Evolutionary conservation across 306 rosid species (phyloP), one percentile per base, ranked within the genome.

Genomic region (Begonia loranthoides): DNA sequence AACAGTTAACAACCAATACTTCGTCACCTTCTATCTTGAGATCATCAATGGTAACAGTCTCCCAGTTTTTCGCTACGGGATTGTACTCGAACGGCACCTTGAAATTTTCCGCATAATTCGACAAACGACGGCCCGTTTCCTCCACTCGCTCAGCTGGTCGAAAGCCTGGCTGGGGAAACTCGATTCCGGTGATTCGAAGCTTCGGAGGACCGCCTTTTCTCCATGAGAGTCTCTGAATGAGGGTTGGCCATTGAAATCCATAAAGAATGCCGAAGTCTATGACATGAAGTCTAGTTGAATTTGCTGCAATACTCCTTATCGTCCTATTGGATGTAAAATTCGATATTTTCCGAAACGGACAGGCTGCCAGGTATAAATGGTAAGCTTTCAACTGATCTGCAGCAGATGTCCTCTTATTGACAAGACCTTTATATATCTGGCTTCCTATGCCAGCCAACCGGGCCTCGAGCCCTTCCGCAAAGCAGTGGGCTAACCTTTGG

Each of bases 161-260:
- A 60, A 92, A 92, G 48, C 99, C 99, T 12, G 94, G 87, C 60
- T 86, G 94, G 33, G 99, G 99, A 57, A 78, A 83, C 51, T 92
- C 99, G 47, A 92, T 76, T 66, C 99, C 99, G 1, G 99, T 86
- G 56, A 92, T 92, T 48, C 93, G 78, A 57, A 92, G 69, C 59
- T 65, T 83, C 9, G 99, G 95, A 9, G 94, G 87, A 50, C 96
- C 94, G 52, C 80, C 94, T 0, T 39, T 1, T 65, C 82, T 65
- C 66, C 49, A 39, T 7, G 86, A 62, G 17, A 83, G 54, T 52
- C 87, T 61, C 61, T 92, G 94, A 39, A 86, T 74, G 12, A 83
- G 70, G 64, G 93, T 86, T 10, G 99, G 96, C 99, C 99, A 86
- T 49, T 92, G 99, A 67, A 92, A 80, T 61, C 99, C 99, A 60